A percentile compares a stretch with the other conserved stretches of the same genome.
phyloP scores from a whole-genome alignment of 345 rosid genomes.

The Tarenaya hassleriana region DNA sequence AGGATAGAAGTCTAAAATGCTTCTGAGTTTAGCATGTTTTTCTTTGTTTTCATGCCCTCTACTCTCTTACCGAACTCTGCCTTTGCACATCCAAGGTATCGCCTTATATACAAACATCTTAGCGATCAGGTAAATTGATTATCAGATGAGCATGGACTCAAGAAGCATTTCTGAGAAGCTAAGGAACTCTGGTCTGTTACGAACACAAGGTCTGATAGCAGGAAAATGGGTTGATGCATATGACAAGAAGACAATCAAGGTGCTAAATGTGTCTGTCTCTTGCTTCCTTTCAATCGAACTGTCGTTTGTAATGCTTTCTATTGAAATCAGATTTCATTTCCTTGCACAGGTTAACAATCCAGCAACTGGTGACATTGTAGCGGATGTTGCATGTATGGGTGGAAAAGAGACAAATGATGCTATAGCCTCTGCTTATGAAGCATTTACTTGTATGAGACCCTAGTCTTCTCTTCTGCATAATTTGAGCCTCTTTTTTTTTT shows the following conservation, averaged over 20 bases:
- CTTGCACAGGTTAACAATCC: conserved; percentile 75
- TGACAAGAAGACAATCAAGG: conserved; percentile 69
- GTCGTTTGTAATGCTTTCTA: not conserved
- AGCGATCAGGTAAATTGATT: conserved; percentile 8
- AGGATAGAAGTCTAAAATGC: too few relatives aligned
- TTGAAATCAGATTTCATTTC: conserved; percentile 7
- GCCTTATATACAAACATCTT: not conserved
- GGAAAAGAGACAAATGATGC: conserved; percentile 77
- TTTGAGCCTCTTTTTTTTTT: not conserved
- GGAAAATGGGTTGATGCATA: conserved; percentile 80
- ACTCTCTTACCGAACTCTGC: too few relatives aligned
- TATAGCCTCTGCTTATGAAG: conserved; percentile 69
- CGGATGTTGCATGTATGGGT: conserved; percentile 82
- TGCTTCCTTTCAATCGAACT: not conserved
- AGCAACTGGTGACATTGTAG: conserved; percentile 72
- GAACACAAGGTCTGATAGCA: conserved; percentile 71
- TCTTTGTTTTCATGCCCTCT: too few relatives aligned
- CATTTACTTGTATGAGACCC: conserved; percentile 55
- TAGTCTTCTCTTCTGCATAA: conserved; percentile 7
- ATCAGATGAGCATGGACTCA: conserved; percentile 57
- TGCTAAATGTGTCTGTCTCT: conserved; percentile 19
- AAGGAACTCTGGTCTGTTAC: conserved; percentile 46
- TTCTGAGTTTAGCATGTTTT: too few relatives aligned
- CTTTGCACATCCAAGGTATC: not conserved
- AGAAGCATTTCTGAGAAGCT: conserved; percentile 39